Conservation (phyloP, 768 basidiomycete species). For the Lactarius tabidus region DNA sequence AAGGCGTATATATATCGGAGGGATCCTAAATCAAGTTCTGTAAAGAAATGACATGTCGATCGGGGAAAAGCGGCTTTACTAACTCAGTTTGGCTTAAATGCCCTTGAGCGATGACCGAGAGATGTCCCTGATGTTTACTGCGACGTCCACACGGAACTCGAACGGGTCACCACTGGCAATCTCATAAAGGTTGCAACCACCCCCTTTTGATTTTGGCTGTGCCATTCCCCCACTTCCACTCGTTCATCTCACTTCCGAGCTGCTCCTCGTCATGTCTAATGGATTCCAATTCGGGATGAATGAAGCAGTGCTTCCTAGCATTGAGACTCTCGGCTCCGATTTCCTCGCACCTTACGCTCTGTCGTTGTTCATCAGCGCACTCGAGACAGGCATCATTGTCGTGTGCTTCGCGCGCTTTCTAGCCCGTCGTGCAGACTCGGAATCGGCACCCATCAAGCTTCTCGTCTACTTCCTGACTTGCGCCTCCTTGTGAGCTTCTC, state of each 20-base stretch:
- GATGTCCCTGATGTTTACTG: background rate
- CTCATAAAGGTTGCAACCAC: background rate
- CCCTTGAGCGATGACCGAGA: background rate
- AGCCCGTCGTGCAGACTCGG: conserved; percentile 20
- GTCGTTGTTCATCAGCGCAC: conserved; percentile 24
- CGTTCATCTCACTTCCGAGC: background rate
- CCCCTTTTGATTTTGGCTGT: background rate
- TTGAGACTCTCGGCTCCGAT: background rate
- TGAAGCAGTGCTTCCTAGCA: background rate
- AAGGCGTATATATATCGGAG: background rate
- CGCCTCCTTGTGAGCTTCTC: conserved; percentile 26
- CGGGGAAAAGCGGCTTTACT: background rate
- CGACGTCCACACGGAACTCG: background rate
- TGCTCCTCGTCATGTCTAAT: background rate
- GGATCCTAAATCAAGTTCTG: background rate
- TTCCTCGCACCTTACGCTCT: conserved; percentile 29
- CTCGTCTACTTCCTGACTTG: conserved; percentile 29
- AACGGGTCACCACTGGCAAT: background rate
- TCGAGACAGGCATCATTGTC: conserved; percentile 30
- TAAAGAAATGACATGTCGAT: background rate
- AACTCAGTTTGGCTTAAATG: background rate
- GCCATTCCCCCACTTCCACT: background rate
- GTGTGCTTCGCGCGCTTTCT: conserved; percentile 29
- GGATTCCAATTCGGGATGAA: background rate
- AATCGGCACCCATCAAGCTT: conserved; percentile 21